Evolutionary conservation across 2,329 filamentous ascomycete species (phyloP).

Genomic region (Penicillium hordei): DNA sequence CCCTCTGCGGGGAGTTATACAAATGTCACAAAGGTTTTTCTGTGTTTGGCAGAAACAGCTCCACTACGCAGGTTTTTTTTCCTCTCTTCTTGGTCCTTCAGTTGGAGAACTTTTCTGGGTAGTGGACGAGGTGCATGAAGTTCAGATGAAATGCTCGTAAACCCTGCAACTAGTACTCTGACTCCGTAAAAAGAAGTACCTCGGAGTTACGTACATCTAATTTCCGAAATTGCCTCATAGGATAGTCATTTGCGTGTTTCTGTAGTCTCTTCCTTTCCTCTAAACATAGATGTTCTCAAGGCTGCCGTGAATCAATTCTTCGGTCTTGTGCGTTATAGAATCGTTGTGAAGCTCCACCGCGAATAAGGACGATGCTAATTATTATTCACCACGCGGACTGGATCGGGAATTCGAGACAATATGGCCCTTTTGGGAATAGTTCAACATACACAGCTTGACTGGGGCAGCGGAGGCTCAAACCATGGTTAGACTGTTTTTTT

Average conservation of each 20-base stretch:
- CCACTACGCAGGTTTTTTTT: conserved; percentile 21
- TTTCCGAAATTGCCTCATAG: neutral
- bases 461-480: conserved; percentile 33
- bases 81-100: conserved; percentile 20
- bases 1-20: conserved; percentile 25
- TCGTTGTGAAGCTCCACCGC: conserved; percentile 7
- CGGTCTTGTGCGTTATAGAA: neutral
- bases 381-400: conserved; percentile 22
- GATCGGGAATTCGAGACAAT: conserved; percentile 24
- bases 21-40: conserved; percentile 20
- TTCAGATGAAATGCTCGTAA: conserved; percentile 5
- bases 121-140: conserved; percentile 25
- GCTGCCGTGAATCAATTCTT: neutral
- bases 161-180: neutral
- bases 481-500: conserved; percentile 27
- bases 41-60: conserved; percentile 18
- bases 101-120: conserved; percentile 18
- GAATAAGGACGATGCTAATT: conserved; percentile 23
- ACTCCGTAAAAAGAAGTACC: neutral
- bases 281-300: neutral
- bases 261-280: neutral
- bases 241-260: neutral
- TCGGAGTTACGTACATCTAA: neutral
- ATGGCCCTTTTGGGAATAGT: conserved; percentile 26
- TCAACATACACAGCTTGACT: conserved; percentile 10